Evolutionary conservation across 2,329 filamentous ascomycete species (phyloP).

Genomic region (Kalaharituber pfeilii): DNA sequence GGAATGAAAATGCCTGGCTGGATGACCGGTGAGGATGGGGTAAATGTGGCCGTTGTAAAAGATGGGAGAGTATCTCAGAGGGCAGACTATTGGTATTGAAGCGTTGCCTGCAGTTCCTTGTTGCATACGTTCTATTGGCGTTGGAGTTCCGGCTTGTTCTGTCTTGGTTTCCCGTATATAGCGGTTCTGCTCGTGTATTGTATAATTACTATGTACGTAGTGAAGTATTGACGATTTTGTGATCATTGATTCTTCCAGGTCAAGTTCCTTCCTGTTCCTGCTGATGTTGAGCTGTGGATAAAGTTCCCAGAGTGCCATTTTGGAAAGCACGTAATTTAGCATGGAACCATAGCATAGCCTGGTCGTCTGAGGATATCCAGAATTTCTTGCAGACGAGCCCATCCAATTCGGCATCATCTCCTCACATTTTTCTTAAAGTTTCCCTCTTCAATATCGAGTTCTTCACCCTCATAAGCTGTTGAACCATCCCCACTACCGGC

Average conservation of each 20-base stretch:
- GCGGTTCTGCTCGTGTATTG: neutral
- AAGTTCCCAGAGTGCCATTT: too few relatives aligned
- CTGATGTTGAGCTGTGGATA: too few relatives aligned
- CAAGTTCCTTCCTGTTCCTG: too few relatives aligned
- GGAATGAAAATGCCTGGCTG: slow-evolving; percentile 66
- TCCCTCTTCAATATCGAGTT: neutral
- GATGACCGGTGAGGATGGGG: slow-evolving; percentile 75
- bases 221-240: too few relatives aligned
- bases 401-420: too few relatives aligned
- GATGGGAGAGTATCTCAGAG: slow-evolving; percentile 39
- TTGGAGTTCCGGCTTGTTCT: neutral
- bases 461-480: neutral
- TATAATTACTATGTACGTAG: too few relatives aligned
- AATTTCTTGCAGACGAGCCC: too few relatives aligned
- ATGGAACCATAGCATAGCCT: too few relatives aligned
- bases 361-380: too few relatives aligned
- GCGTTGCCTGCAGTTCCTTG: too few relatives aligned
- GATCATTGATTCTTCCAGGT: too few relatives aligned
- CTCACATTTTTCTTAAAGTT: slow-evolving; percentile 1
- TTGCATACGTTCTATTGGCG: neutral
- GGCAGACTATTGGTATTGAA: neutral
- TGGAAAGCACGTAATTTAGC: too few relatives aligned
- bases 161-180: neutral
- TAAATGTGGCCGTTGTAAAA: slow-evolving; percentile 53
- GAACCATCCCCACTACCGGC: neutral